Base-by-base conservation (phyloP, 2,329 filamentous ascomycete species). In the Xylariaceae sp. region DNA sequence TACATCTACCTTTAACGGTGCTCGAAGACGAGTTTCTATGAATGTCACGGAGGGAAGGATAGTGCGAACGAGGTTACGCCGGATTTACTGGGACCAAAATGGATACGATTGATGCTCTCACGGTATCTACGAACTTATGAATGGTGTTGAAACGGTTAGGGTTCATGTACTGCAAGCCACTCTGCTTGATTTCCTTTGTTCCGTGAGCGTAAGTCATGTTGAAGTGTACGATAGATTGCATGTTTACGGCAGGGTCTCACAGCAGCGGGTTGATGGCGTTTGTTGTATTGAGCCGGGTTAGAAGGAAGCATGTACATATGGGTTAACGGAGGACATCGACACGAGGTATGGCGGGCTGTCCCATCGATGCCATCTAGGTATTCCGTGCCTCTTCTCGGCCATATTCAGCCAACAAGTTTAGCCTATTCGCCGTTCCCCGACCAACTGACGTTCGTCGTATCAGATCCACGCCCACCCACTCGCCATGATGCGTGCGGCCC, bases 401-500 rank as follows among this genome's bases (percentile, higher is more conserved):
- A 18, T n/a, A 15, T 52, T 53, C 35, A 9, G 23, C 15, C 47
- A n/a, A n/a, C 18, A 35, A 30, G 35, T 17, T 57, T 35, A 23
- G 5, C 15, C 57, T 30, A 44, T 47, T 34, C 30, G 7, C 44
- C 10, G 9, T 54, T 44, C 15, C 10, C 34, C 44, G 49, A 23
- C 34, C 17, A 49, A n/a, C 50, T 57, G 55, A 57, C 52, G 15
- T 45, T 30, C 23, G 13, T 53, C 56, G 37, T 59, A 61, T 55
- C 30, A 45, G 45, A 57, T 57, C 45, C 11, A 44, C 55, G 56
- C 51, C 51, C 56, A 58, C 58, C 61, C 48, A 13, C 56, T 54
- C 56, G 35, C 23, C 15, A 13, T 45, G 48, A 54, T 61, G 15
- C 23, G 30, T 51, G 44, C 17, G n/a, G 15, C 15, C 39, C 34